phyloP scores from a whole-genome alignment of 148 eudicot genomes.

The Vaccinium darrowii region DNA sequence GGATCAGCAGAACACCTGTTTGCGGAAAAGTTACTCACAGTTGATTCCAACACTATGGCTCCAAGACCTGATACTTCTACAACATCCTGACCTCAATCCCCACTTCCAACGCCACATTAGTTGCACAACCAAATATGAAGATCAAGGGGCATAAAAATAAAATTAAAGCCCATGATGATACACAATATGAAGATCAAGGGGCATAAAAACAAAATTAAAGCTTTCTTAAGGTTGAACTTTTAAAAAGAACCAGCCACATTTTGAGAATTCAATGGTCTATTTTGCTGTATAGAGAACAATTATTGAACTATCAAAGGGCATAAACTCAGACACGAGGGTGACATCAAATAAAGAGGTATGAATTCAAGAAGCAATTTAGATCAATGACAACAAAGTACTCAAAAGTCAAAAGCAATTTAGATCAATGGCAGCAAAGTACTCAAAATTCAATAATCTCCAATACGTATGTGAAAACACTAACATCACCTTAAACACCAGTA shows the following conservation, averaged over 20 bases:
- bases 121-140: no score
- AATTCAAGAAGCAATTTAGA: not conserved
- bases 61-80: no score
- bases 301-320: not conserved
- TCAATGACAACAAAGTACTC: not conserved
- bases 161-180: no score
- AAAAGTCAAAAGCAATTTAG: not conserved
- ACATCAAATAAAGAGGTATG: not conserved
- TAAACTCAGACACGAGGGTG: not conserved
- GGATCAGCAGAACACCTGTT: no score
- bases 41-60: no score
- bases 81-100: no score
- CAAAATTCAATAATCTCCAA: not conserved
- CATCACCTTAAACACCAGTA: not conserved
- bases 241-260: constrained; percentile 86
- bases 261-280: constrained; percentile 87
- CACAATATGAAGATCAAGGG: no score
- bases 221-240: constrained; percentile 88
- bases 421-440: no score
- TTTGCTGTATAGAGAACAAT: constrained; percentile 61
- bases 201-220: constrained; percentile 9
- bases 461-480: not conserved
- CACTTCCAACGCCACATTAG: no score
- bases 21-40: no score
- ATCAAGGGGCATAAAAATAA: no score